Percentiles rank a stretch among this genome's conserved stretches.
Evolutionary conservation across 352 stramenopile species (phyloP).

Genomic region (Globisporangium perplexum): DNA sequence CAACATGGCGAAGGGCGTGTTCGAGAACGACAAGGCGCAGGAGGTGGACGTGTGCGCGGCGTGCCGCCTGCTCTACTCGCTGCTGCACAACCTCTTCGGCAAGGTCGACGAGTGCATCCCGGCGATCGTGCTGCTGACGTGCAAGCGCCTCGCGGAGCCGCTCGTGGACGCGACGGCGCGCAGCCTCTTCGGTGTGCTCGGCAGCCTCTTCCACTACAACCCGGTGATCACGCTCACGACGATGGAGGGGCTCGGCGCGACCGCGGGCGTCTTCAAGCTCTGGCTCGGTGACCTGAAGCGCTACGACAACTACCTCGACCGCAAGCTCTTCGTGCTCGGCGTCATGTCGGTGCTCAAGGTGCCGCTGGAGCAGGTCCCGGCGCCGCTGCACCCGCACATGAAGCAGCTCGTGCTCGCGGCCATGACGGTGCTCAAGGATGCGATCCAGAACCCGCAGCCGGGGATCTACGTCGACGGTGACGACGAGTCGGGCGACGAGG

Average conservation of each 20-base stretch:
- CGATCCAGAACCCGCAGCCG: conserved; percentile 48
- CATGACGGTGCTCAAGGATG: conserved; percentile 81
- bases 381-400: conserved; percentile 82
- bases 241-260: conserved; percentile 85
- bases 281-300: conserved; percentile 87
- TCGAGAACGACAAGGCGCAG: conserved; percentile 54
- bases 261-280: conserved; percentile 87
- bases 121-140: conserved; percentile 66
- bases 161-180: conserved; percentile 66
- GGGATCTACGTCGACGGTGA: conserved; percentile 63
- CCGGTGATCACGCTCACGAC: conserved; percentile 83
- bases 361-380: conserved; percentile 72
- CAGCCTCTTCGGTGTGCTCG: conserved; percentile 88
- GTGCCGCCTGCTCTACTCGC: conserved; percentile 69
- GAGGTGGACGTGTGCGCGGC: conserved; percentile 72
- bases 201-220: conserved; percentile 93
- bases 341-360: conserved; percentile 90
- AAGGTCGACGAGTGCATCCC: conserved; percentile 76
- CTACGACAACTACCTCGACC: conserved; percentile 81
- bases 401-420: conserved; percentile 82
- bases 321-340: conserved; percentile 92
- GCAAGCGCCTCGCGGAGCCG: conserved; percentile 46
- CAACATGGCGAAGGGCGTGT: conserved; percentile 70
- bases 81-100: conserved; percentile 82
- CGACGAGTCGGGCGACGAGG: conserved; percentile 48